phyloP scores from a whole-genome alignment of 2,329 filamentous ascomycete genomes.

The Penicillium fuscoglaucum region DNA sequence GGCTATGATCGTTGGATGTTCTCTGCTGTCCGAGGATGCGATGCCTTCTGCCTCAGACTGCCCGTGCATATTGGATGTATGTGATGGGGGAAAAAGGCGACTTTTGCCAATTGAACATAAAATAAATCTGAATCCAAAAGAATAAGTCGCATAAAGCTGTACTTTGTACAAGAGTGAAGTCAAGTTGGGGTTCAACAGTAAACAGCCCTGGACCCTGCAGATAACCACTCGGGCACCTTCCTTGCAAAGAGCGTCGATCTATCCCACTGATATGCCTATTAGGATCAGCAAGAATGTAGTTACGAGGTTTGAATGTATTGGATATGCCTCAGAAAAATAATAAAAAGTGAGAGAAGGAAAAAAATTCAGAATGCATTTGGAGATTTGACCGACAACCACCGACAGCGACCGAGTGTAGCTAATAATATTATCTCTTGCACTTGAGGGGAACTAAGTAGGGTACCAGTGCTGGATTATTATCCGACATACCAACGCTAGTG shows the following conservation, averaged over 20 bases:
- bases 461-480: conserved; percentile 12
- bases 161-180: not conserved
- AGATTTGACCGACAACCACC: conserved; percentile 18
- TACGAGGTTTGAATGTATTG: not conserved
- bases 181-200: not conserved
- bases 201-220: not conserved
- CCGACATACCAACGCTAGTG: conserved; percentile 5
- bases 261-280: not conserved
- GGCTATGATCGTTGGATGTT: conserved; percentile 5
- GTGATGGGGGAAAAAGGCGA: not conserved
- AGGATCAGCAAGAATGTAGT: not conserved
- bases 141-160: not conserved
- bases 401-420: conserved; percentile 17
- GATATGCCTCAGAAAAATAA: no score
- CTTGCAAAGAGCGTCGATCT: not conserved
- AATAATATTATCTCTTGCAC: not conserved
- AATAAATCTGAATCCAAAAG: not conserved
- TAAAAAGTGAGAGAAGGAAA: not conserved
- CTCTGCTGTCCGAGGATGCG: conserved; percentile 1
- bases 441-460: not conserved
- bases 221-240: not conserved
- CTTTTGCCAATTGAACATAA: not conserved
- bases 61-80: conserved; percentile 8
- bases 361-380: not conserved
- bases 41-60: not conserved